phyloP scores from a whole-genome alignment of 495 filamentous ascomycete species.

The Schizothecium vesticola region DNA sequence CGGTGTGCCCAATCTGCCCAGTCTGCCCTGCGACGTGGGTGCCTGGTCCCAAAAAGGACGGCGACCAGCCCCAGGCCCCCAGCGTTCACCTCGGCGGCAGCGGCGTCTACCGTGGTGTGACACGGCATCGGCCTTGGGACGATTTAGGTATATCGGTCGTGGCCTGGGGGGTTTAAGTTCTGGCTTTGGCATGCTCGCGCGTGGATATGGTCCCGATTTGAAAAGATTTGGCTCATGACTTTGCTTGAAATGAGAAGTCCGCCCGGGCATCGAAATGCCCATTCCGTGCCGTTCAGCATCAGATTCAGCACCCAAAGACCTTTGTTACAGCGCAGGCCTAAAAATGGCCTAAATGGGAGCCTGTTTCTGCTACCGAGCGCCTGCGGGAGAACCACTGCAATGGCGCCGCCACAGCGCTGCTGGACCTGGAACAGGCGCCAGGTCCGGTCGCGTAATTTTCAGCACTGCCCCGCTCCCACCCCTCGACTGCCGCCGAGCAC shows the following conservation, averaged over 20 bases:
- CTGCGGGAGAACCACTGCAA: too few species aligned
- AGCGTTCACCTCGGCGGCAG: background rate
- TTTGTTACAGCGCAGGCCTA: background rate
- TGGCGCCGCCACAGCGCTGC: background rate
- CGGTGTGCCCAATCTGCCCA: background rate
- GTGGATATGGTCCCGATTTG: background rate
- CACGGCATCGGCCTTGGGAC: background rate
- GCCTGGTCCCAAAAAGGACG: background rate
- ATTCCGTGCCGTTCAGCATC: background rate
- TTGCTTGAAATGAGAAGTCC: too few species aligned
- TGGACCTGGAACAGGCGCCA: background rate
- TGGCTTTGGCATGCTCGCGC: background rate
- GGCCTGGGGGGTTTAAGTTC: background rate
- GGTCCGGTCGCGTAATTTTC: background rate
- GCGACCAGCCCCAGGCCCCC: background rate
- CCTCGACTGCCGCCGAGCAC: background rate
- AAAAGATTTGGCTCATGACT: too few species aligned
- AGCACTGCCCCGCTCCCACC: background rate
- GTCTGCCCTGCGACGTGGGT: background rate
- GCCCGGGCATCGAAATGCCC: too few species aligned
- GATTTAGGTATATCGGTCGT: background rate
- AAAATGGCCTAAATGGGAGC: background rate
- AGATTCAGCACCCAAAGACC: background rate
- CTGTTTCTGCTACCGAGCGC: background rate
- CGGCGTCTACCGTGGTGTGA: background rate